Evolutionary conservation across 495 filamentous ascomycete genomes (phyloP), one percentile per base, ranked within the genome.

Genomic region (Alectoria sarmentosa): DNA sequence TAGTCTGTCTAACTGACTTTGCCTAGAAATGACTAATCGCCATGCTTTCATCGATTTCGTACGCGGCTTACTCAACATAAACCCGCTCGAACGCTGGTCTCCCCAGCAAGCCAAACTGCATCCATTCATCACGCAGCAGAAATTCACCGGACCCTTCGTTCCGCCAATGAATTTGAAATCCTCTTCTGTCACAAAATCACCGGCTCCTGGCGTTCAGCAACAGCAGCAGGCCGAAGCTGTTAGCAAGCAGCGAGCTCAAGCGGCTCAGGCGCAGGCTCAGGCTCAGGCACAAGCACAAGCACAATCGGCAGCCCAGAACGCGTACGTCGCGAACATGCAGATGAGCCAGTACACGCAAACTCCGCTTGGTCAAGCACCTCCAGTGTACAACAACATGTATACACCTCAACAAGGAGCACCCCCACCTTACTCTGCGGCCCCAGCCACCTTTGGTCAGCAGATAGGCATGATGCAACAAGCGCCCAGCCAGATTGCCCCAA

Each of bases 31-130:
- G 84, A 94, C 92, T 70, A 99, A 98, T 71, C 88, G 95, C 59
- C 84, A 93, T 61, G 90, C 95, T n/a, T 99, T 99, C 71, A 99
- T 98, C 69, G 95, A 99, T 74, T 99, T 99, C 66, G 94, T 97
- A n/a, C 88, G 93, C 67, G 95, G 95, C 14, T 75, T 99, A 39
- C 76, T 99, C 60, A 92, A 89, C 42, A 96, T 97, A 75, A 98
- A 96, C 72, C 95, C 95, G 3, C 82, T 99, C 34, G 95, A 99
- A 73, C 81, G 95, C 65, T 99, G 95, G 95, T 96, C 95, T 21
- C 95, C 95, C 15, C 92, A 96, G 70, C 95, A 99, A 73, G 95
- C 95, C 38, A 96, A 96, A 71, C 74, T 96, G 69, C 95, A 99
- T 70, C 95, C 95, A 6, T 99, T 99, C 79, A 99, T 99, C 70